These are phyloP conservation scores for Pezicula neosporulosa DNA, from an alignment of 2,329 filamentous ascomycete species.

Conservation along the genomic window DNA sequence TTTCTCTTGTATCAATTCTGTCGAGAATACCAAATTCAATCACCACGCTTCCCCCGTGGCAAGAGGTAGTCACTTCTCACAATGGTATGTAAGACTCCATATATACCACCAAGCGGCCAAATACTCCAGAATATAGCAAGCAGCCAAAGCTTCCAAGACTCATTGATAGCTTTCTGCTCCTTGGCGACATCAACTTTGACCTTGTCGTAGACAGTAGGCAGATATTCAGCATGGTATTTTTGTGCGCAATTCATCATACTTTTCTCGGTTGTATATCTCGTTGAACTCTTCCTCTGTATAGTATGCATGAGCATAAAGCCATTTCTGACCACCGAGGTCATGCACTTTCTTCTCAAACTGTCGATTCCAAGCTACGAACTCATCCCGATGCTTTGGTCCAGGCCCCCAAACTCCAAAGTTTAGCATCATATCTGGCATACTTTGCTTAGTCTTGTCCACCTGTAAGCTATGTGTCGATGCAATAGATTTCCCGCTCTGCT, in stretches of 20 bases:
- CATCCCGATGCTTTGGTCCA: conserved; percentile 48
- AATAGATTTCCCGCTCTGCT: conserved; percentile 23
- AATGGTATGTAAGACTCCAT: conserved; percentile 22
- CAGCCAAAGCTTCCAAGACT: conserved; percentile 29
- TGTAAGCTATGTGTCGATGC: conserved; percentile 14
- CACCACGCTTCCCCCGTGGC: not conserved
- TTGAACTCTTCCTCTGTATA: conserved; percentile 71
- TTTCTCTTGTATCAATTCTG: too few species aligned
- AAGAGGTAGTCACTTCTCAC: conserved; percentile 25
- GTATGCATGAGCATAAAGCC: conserved; percentile 83
- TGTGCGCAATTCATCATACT: conserved; percentile 58
- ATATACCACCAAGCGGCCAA: conserved; percentile 27
- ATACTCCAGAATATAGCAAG: conserved; percentile 24
- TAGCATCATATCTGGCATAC: conserved; percentile 44
- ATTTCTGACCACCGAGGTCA: conserved; percentile 74
- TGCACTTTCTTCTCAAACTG: conserved; percentile 66
- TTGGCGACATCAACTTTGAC: conserved; percentile 51
- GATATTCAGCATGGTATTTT: conserved; percentile 62
- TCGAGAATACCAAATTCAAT: too few species aligned
- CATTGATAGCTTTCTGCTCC: conserved; percentile 19
- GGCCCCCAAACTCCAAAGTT: conserved; percentile 78
- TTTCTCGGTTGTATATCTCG: conserved; percentile 52
- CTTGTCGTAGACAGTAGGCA: conserved; percentile 72
- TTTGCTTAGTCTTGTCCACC: conserved; percentile 11
- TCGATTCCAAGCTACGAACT: conserved; percentile 67